A percentile compares a stretch with the other conserved stretches of the same genome.
Conservation (phyloP, 2,329 filamentous ascomycete species). For the Cladosporium sp. region DNA sequence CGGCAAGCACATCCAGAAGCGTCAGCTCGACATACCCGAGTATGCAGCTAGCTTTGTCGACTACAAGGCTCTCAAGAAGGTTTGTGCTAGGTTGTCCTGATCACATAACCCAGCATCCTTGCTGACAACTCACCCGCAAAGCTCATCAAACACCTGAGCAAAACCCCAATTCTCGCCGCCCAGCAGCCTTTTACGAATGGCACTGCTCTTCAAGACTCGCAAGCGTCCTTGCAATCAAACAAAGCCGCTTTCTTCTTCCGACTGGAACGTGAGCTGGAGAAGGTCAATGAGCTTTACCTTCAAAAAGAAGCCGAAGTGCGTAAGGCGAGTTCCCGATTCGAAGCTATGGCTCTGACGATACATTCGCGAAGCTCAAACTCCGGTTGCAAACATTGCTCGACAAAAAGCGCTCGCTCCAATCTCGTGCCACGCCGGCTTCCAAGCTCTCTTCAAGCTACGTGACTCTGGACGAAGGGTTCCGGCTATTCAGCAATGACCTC, state of each 20-base stretch:
- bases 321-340: conserved; percentile 17
- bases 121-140: conserved; percentile 35
- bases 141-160: conserved; percentile 98
- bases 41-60: conserved; percentile 99
- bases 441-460: conserved; percentile 91
- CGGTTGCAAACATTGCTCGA: conserved; percentile 87
- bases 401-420: conserved; percentile 89
- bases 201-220: conserved; percentile 62
- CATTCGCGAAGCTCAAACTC: conserved; percentile 69
- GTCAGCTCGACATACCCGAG: conserved; percentile 97
- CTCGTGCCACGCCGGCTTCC: conserved; percentile 65
- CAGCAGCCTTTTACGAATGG: conserved; percentile 56
- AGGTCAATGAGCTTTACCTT: conserved; percentile 95
- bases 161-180: conserved; percentile 76
- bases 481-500: conserved; percentile 92
- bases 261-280: conserved; percentile 93
- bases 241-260: conserved; percentile 99
- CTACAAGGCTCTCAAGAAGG: conserved; percentile 99
- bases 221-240: conserved; percentile 87
- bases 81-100: conserved; percentile 37
- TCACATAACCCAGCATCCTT: neutral
- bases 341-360: conserved; percentile 3
- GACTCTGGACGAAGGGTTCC: conserved; percentile 91
- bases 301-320: conserved; percentile 96
- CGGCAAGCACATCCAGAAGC: conserved; percentile 98